Conservation (phyloP, 75 land plant species). For the Pinus tabuliformis region DNA sequence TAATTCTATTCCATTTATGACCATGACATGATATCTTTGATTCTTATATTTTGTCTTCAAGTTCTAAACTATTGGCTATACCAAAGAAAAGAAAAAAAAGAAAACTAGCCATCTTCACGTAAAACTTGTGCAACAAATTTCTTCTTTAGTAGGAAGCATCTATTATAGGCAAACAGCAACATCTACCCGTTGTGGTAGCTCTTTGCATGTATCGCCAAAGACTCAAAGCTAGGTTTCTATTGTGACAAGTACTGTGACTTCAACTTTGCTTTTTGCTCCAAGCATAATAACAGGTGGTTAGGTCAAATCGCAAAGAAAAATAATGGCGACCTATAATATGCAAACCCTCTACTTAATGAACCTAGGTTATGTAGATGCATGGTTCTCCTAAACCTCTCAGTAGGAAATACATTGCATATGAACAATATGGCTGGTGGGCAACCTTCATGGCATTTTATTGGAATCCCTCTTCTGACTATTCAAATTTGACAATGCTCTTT, state of each 20-base stretch:
- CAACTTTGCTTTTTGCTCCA: not conserved
- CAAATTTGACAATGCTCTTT: not conserved
- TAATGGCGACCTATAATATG: conserved; percentile 64
- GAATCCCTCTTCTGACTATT: conserved; percentile 28
- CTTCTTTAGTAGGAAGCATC: not conserved
- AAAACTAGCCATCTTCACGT: not conserved
- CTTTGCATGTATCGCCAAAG: not conserved
- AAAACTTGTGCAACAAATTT: not conserved
- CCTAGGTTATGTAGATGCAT: conserved; percentile 42
- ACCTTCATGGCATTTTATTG: conserved; percentile 35
- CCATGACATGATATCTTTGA: not conserved
- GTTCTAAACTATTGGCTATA: not conserved
- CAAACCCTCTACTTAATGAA: conserved; percentile 79
- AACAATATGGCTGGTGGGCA: conserved; percentile 13
- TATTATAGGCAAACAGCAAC: not conserved
- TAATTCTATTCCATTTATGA: not conserved
- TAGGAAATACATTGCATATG: conserved; percentile 2
- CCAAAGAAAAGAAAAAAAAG: not conserved
- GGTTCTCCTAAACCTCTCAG: conserved; percentile 42
- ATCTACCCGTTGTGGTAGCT: not conserved
- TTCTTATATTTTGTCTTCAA: not conserved
- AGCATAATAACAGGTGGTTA: not conserved
- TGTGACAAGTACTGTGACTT: not conserved
- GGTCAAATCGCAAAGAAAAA: not conserved
- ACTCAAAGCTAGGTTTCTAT: not conserved